Base-by-base conservation (phyloP, 2,329 filamentous ascomycete species). In the Knufia petricola region DNA sequence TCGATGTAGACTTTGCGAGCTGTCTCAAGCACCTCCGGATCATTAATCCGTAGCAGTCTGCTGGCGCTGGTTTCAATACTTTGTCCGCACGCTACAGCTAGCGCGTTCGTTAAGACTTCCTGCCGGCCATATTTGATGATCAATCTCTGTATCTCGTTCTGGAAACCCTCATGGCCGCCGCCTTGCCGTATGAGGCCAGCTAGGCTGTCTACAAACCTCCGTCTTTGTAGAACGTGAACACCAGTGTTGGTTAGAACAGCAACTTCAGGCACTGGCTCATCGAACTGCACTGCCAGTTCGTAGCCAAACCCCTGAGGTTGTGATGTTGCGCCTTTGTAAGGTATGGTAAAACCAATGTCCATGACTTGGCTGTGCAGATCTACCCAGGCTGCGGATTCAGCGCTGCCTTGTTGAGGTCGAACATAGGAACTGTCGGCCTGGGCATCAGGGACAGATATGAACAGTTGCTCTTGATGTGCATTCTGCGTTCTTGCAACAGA, bases 221-320 rank as follows among this genome's bases (percentile, higher is more conserved):
- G 78, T 43, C 92, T 76, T 48, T 87, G 82, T 47, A 96, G 79
- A 6, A 94, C 77, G 59, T 95, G 87, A 46, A 98, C 79, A 2
- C 92, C 92, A 12, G 80, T 87, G 59, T 92, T 94, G 26, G 92
- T 96, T 47, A 98, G 74, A 40, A 98, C 80, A 1, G 90, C 92
- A 55, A 96, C 81, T 62, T 98, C 90, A 44, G 84, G 81, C 0
- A 84, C 77, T 0, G 81, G 73, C 51, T 85, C 76, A 60, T 98
- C 92, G 59, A 92, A 98, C 59, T 98, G 94, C n/a, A 94, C 84
- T 1, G 92, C 87, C 49, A 96, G 73, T 67, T 98, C 92, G 58
- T 98, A 98, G 9, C 90, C 89, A 60, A 95, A 96, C 0, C 89
- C 90, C 19, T 80, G 63, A 0, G 86, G 85, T 21, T 79, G 77